These are phyloP conservation scores for Eremomyces bilateralis DNA, from an alignment of 495 filamentous ascomycete species.

Conservation along the genomic window DNA sequence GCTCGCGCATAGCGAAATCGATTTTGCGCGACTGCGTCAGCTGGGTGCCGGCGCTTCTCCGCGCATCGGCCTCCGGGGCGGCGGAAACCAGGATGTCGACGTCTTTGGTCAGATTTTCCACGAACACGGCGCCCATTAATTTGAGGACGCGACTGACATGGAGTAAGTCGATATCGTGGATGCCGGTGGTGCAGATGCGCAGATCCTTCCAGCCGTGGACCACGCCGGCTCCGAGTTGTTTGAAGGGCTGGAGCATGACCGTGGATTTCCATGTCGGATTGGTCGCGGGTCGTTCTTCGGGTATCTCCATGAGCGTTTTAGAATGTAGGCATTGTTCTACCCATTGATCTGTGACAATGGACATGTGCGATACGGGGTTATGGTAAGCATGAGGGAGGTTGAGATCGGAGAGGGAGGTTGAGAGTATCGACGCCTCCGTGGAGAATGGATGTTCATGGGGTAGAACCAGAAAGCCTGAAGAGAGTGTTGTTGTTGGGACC, in stretches of 20 bases:
- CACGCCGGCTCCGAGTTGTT: constrained; percentile 1
- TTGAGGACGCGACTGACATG: constrained; percentile 56
- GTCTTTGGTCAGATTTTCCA: constrained; percentile 39
- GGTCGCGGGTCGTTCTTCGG: constrained; percentile 48
- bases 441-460: too few species aligned
- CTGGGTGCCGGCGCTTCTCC: constrained; percentile 67
- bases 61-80: constrained; percentile 33
- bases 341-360: constrained; percentile 49
- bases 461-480: constrained; percentile 7
- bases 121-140: constrained; percentile 50
- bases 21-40: too few species aligned
- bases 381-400: too few species aligned
- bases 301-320: constrained; percentile 50
- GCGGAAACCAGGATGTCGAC: constrained; percentile 37
- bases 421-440: too few species aligned
- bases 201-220: constrained; percentile 36
- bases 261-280: constrained; percentile 38
- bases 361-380: too few species aligned
- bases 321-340: constrained; percentile 68
- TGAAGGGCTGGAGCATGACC: background rate
- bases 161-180: constrained; percentile 62
- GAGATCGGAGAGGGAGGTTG: too few species aligned
- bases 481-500: background rate
- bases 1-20: constrained; percentile 47
- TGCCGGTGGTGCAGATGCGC: constrained; percentile 58